Base-by-base conservation (phyloP, 768 basidiomycete species). In the Boletellus ananiceps region DNA sequence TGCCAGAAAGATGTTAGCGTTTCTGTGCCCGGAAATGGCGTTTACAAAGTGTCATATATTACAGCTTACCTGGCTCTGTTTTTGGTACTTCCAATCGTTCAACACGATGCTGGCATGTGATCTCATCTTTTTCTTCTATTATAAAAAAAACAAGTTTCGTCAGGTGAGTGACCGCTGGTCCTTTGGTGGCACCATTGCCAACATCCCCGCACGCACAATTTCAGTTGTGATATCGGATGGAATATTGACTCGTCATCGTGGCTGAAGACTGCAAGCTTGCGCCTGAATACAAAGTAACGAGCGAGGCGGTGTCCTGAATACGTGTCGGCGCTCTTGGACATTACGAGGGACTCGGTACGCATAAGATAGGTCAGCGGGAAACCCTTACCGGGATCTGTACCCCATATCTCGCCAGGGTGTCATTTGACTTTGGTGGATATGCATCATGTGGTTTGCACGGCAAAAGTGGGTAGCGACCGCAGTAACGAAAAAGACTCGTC, bases 321-420 rank as follows among this genome's bases (percentile, higher is more conserved):
- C 38, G 51, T 14, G 39, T 46, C 36, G 50, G 41, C 41, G 51
- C 33, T 47, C 29, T 35, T 27, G 11, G 15, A 33, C 50, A 43
- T 27, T 54, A 58, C 48, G 39, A 49, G 40, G 50, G 32, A 43
- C 9, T 47, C 32, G 36, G 54, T 54, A 51, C 44, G 35, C 43
- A 55, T 51, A 32, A 42, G 49, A 38, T 44, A 21, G 33, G 27
- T 35, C 35, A 31, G 29, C 13, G 47, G 42, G 15, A n/a, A 44
- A 34, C 49, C 38, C 45, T 44, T 40, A 34, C 48, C 36, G 19
- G 40, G 41, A 63, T 57, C 58, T 60, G 46, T 48, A 46, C 57
- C 54, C 62, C 51, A 54, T 46, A 65, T 57, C 55, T 64, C 31
- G 45, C 37, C 32, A 45, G 40, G 38, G 23, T 11, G 44, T 37